Base-by-base conservation (phyloP, 345 rosid species). In the Excoecaria agallocha region DNA sequence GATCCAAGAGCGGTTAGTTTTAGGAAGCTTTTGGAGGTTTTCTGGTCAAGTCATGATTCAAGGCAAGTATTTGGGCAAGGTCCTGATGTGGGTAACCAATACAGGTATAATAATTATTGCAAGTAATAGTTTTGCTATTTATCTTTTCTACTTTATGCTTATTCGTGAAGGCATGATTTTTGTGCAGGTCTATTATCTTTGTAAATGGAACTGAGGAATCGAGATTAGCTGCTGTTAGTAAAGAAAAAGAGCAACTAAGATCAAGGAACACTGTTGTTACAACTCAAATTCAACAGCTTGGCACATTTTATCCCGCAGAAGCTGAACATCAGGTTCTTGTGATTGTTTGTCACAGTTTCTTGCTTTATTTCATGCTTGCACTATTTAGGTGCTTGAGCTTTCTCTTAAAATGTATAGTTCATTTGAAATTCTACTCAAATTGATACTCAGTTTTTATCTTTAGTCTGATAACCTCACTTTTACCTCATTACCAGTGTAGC, bases 41-140 rank as follows among this genome's bases (percentile, higher is more conserved):
- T 93, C 57, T 94, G 98, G 98, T 86, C 91, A 52, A 89, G 87
- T 77, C 98, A 94, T 74, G 98, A 94, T 89, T 86, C 94, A 0
- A 86, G 95, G 77, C 97, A 94, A 81, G 95, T 89, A 7, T 91
- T 89, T 83, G 98, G 99, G 35, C 97, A 94, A 79, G 99, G 98
- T 79, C 99, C 98, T 74, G 99, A 95, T 78, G 98, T 93, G 39
- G 99, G 99, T 65, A 78, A 78, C 69, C 98, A 94, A 54, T 94
- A 94, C 85, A 94, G 98, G 99, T 91, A 77, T 7, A 4, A 39
- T 62, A 45, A 10, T n/a, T 1, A 55, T 24, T 19, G 30, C 16
- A 6, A 12, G 0, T 6, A 8, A n/a, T 25, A 5, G n/a, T 0
- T 35, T 55, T 55, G 10, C 45, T 38, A 6, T 61, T 39, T 69